Conservation (phyloP, 495 filamentous ascomycete genomes). For the Penicillium ochrochloron region DNA sequence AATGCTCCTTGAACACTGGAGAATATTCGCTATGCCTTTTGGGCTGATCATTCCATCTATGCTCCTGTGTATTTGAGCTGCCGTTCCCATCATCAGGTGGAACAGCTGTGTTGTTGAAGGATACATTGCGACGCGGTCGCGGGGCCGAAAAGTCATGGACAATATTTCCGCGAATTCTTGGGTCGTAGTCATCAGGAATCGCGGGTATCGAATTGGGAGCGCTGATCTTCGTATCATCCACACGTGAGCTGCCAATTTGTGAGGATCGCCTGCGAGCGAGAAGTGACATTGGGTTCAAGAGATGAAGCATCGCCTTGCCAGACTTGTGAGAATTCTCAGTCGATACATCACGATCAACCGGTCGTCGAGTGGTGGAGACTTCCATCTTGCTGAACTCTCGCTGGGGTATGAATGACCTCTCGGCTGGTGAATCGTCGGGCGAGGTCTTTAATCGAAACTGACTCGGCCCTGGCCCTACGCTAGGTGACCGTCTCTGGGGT, state of each 20-base stretch:
- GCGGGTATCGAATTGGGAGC: constrained; percentile 58
- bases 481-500: constrained; percentile 38
- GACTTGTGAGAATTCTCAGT: constrained; percentile 42
- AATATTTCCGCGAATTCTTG: constrained; percentile 79
- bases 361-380: constrained; percentile 26
- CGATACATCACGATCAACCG: constrained; percentile 38
- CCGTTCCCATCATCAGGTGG: constrained; percentile 16
- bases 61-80: constrained; percentile 18
- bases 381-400: constrained; percentile 36
- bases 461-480: constrained; percentile 30
- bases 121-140: constrained; percentile 61
- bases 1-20: constrained; percentile 70
- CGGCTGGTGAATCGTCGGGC: constrained; percentile 35
- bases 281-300: constrained; percentile 70
- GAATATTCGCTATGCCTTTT: constrained; percentile 55
- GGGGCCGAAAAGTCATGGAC: constrained; percentile 93
- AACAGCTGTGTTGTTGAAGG: constrained; percentile 36
- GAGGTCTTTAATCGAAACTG: constrained; percentile 44
- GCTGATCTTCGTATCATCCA: constrained; percentile 53
- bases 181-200: constrained; percentile 77
- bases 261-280: constrained; percentile 62
- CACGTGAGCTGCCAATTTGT: constrained; percentile 47
- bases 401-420: constrained; percentile 33
- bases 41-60: constrained; percentile 36
- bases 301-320: constrained; percentile 66